Conservation (phyloP, 23 red algal genomes). For the Agarophyton chilense region DNA sequence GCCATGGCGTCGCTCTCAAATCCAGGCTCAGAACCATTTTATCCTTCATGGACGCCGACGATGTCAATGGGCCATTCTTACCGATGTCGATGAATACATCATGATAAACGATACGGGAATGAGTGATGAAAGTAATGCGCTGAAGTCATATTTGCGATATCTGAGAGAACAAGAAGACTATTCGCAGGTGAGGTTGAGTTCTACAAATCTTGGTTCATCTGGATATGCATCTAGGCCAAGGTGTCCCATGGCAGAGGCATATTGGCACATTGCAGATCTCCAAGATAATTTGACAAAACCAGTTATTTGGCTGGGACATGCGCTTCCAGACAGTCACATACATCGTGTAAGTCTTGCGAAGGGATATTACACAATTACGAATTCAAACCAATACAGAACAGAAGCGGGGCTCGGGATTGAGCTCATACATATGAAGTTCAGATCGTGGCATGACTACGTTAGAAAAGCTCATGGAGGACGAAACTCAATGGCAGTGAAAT, state of each 20-base stretch:
- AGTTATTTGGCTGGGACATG: slow-evolving; percentile 32
- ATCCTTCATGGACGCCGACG: slow-evolving; percentile 34
- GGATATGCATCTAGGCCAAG: slow-evolving; percentile 14
- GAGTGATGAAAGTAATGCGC: neutral
- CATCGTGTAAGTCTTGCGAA: slow-evolving; percentile 12
- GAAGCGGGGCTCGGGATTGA: neutral
- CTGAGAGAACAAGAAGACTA: neutral
- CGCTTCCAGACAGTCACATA: slow-evolving; percentile 31
- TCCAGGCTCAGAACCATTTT: slow-evolving; percentile 54
- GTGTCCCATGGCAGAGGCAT: slow-evolving; percentile 33
- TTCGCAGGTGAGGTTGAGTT: slow-evolving; percentile 15
- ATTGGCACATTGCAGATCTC: neutral
- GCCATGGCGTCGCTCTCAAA: slow-evolving; percentile 58
- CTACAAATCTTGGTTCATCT: slow-evolving; percentile 27
- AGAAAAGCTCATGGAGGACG: slow-evolving; percentile 36
- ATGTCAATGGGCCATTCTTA: slow-evolving; percentile 58
- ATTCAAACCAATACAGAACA: neutral
- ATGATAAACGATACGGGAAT: neutral
- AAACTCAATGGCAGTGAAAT: slow-evolving; percentile 20
- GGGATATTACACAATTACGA: neutral
- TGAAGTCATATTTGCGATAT: slow-evolving; percentile 25
- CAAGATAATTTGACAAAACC: slow-evolving; percentile 48
- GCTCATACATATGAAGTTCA: slow-evolving; percentile 36
- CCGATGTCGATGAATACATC: slow-evolving; percentile 62
- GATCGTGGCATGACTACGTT: slow-evolving; percentile 39